phyloP scores from a whole-genome alignment of 78 protist genomes.

The Planoprotostelium fungivorum region DNA sequence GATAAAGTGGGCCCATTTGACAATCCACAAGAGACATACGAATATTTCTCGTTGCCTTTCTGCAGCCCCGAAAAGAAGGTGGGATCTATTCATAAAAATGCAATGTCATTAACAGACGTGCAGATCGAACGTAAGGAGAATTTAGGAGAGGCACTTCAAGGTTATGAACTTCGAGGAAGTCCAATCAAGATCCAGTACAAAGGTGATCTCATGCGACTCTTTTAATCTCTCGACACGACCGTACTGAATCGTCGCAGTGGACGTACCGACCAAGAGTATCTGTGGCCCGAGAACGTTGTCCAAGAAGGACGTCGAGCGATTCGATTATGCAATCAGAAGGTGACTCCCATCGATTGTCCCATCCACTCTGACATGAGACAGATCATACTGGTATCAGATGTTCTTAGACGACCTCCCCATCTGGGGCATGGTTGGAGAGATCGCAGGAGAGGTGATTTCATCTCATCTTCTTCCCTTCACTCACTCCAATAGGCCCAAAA shows the following conservation, averaged over 20 bases:
- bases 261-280: background rate
- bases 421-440: slow-evolving; percentile 83
- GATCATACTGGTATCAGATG: background rate
- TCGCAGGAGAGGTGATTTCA: background rate
- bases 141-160: slow-evolving; percentile 83
- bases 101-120: too few relatives aligned
- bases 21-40: slow-evolving; percentile 93
- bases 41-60: slow-evolving; percentile 85
- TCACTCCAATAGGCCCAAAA: background rate
- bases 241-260: background rate
- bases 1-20: slow-evolving; percentile 90
- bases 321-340: slow-evolving; percentile 27
- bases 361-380: background rate
- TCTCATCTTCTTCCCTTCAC: background rate
- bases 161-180: slow-evolving; percentile 52
- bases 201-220: background rate
- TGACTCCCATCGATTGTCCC: background rate
- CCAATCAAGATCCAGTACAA: slow-evolving; percentile 34
- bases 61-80: slow-evolving; percentile 64
- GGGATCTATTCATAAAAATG: too few relatives aligned
- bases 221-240: too few relatives aligned
- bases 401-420: slow-evolving; percentile 85
- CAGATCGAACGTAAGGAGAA: slow-evolving; percentile 17
- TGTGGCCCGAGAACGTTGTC: slow-evolving; percentile 22
- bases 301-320: slow-evolving; percentile 9